Conservation (phyloP, 116 monocot species). For the Papilionanthe hybrid region DNA sequence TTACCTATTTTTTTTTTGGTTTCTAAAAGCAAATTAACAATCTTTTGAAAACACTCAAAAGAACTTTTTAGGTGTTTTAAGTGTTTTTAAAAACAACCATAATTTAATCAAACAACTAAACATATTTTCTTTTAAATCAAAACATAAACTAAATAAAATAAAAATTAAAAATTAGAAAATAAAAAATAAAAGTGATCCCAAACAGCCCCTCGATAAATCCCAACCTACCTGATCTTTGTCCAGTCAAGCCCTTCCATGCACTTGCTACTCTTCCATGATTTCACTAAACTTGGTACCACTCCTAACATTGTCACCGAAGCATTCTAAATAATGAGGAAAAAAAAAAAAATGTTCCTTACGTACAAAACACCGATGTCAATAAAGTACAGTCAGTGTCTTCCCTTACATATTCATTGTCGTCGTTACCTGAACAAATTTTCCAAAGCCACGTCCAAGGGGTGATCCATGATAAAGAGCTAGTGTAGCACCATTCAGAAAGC, state of each 20-base stretch:
- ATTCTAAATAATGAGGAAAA: conserved; percentile 51
- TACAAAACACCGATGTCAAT: background rate
- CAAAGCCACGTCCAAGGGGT: conserved; percentile 73
- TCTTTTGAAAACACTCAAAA: too few species aligned
- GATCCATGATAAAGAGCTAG: conserved; percentile 91
- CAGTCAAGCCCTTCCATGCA: conserved; percentile 84
- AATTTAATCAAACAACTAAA: too few species aligned
- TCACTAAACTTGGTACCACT: conserved; percentile 84
- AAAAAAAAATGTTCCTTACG: background rate
- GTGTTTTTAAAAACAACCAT: too few species aligned
- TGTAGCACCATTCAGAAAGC: conserved; percentile 67
- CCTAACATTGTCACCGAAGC: conserved; percentile 80
- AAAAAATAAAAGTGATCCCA: too few species aligned
- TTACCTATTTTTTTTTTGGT: too few species aligned
- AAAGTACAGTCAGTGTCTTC: background rate
- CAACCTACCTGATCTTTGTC: conserved; percentile 66
- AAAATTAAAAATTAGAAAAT: too few species aligned
- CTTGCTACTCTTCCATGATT: conserved; percentile 77
- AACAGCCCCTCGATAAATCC: background rate
- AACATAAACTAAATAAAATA: too few species aligned
- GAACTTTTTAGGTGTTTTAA: too few species aligned
- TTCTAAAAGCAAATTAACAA: too few species aligned
- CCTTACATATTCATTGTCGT: background rate
- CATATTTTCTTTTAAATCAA: too few species aligned
- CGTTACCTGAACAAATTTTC: conserved; percentile 88